Evolutionary conservation across 352 stramenopile genomes (phyloP).

Genomic region (Pythium sp.): DNA sequence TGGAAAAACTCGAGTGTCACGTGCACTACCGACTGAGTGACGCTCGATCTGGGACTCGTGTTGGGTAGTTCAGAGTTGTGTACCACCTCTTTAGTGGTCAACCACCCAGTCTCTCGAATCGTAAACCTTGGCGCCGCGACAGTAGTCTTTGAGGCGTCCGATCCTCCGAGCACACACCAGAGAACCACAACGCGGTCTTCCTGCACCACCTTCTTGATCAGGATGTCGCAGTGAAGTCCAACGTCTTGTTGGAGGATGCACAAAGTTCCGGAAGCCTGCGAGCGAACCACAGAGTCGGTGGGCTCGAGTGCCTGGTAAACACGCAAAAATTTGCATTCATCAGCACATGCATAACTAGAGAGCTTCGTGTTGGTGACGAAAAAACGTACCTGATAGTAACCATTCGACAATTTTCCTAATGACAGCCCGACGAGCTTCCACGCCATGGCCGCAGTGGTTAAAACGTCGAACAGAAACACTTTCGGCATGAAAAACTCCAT

Average conservation of each 20-base stretch:
- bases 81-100: background rate
- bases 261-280: background rate
- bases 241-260: background rate
- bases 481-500: slow-evolving; percentile 24
- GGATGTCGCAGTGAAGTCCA: background rate
- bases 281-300: background rate
- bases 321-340: background rate
- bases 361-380: background rate
- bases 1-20: background rate
- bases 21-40: background rate
- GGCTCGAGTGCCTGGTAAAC: background rate
- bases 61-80: background rate
- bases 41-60: background rate
- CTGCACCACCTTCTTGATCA: background rate
- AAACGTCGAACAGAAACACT: slow-evolving; percentile 20
- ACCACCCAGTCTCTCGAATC: background rate
- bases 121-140: background rate
- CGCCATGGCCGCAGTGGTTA: slow-evolving; percentile 7
- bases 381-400: slow-evolving; percentile 4
- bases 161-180: background rate
- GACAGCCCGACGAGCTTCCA: slow-evolving; percentile 16
- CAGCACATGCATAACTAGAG: background rate
- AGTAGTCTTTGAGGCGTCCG: background rate
- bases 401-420: slow-evolving; percentile 17
- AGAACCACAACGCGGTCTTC: background rate